phyloP scores from a whole-genome alignment of 1,284 basidiomycete genomes.

The Sutorius eximius region DNA sequence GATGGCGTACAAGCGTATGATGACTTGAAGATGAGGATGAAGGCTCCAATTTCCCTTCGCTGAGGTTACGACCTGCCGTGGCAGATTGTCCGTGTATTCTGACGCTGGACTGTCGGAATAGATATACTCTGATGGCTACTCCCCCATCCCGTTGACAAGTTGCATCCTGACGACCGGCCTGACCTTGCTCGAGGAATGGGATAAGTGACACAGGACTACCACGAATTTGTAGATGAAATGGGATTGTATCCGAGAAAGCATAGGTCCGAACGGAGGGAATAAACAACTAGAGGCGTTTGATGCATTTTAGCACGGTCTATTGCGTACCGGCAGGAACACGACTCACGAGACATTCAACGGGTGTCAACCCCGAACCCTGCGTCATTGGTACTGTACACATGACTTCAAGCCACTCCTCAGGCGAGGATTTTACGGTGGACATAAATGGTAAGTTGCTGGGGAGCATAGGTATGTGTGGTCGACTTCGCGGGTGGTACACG shows the following conservation, averaged over 20 bases:
- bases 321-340: slow-evolving; percentile 3
- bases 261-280: slow-evolving; percentile 28
- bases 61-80: slow-evolving; percentile 9
- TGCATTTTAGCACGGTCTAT: not conserved
- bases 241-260: slow-evolving; percentile 32
- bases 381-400: slow-evolving; percentile 26
- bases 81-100: slow-evolving; percentile 19
- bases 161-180: not conserved
- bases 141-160: slow-evolving; percentile 2
- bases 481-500: slow-evolving; percentile 24
- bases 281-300: slow-evolving; percentile 24
- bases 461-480: slow-evolving; percentile 30
- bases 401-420: slow-evolving; percentile 34
- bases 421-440: slow-evolving; percentile 32
- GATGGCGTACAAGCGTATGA: slow-evolving; percentile 3
- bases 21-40: slow-evolving; percentile 9
- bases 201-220: slow-evolving; percentile 28
- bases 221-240: slow-evolving; percentile 34
- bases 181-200: slow-evolving; percentile 27
- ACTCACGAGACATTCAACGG: slow-evolving; percentile 32
- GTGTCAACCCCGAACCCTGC: slow-evolving; percentile 22
- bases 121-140: slow-evolving; percentile 23
- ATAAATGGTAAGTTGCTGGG: slow-evolving; percentile 26
- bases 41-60: slow-evolving; percentile 24
- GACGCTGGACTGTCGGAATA: slow-evolving; percentile 22